Conservation (phyloP, 2,329 filamentous ascomycete genomes). For the Alternaria postmessia region DNA sequence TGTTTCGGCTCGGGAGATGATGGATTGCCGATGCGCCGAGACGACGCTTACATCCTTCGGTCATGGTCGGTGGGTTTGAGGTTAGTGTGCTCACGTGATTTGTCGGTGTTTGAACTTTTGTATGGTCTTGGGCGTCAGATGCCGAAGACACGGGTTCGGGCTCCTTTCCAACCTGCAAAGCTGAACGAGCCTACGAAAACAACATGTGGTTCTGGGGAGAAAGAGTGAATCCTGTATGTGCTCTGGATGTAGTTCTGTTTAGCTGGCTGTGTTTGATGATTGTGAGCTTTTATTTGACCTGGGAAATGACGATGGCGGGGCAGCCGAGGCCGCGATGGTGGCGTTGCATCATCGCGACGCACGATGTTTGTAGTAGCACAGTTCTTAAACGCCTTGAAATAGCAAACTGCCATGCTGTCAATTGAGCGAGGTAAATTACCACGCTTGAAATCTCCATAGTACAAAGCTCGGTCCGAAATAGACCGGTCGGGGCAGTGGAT, state of each 20-base stretch:
- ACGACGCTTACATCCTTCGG: background rate
- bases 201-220: too few relatives aligned
- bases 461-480: constrained; percentile 32
- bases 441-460: constrained; percentile 5
- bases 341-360: constrained; percentile 10
- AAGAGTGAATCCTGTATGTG: fast-evolving
- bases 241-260: background rate
- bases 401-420: background rate
- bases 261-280: background rate
- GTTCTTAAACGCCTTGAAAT: background rate
- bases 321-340: constrained; percentile 7
- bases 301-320: constrained; percentile 14
- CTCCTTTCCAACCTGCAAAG: background rate
- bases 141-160: constrained; percentile 1
- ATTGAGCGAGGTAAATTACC: constrained; percentile 20
- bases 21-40: background rate
- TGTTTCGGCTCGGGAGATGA: background rate
- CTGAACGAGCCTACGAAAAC: background rate
- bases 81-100: constrained; percentile 14
- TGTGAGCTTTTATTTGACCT: background rate
- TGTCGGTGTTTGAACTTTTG: constrained; percentile 21
- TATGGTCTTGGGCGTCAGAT: constrained; percentile 5
- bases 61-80: background rate
- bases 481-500: constrained; percentile 23
- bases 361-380: constrained; percentile 19